Conservation (phyloP, 257 asterid genomes). For the Buddleja alternifolia region DNA sequence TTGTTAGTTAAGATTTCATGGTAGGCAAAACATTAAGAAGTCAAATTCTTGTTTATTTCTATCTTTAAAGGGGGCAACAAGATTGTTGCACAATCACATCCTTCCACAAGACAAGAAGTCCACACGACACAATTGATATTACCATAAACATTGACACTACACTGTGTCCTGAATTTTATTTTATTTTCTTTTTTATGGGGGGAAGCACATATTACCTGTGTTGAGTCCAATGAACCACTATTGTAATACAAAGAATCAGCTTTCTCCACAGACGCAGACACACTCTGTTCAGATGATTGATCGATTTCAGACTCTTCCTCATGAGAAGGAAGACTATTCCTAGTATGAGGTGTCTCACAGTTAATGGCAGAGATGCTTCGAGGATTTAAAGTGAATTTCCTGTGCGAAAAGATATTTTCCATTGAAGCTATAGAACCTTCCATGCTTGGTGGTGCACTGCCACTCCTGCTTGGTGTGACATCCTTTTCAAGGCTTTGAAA, state of each 20-base stretch:
- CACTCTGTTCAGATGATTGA: conserved; percentile 37
- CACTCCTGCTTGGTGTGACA: conserved; percentile 48
- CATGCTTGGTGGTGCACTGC: conserved; percentile 66
- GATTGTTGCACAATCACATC: neutral
- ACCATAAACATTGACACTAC: neutral
- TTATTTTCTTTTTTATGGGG: conserved; percentile 4
- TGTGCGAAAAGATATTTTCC: conserved; percentile 34
- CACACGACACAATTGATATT: neutral
- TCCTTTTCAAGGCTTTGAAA: conserved; percentile 40
- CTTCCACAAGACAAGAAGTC: neutral
- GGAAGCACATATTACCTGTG: conserved; percentile 32
- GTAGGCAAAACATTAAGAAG: no score
- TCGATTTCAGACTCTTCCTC: conserved; percentile 53
- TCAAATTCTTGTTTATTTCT: neutral
- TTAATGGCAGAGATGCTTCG: neutral
- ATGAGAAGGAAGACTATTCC: conserved; percentile 40
- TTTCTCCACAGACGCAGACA: conserved; percentile 28
- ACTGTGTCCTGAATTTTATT: neutral
- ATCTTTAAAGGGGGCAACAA: neutral
- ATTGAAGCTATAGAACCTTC: conserved; percentile 51
- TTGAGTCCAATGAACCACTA: conserved; percentile 24
- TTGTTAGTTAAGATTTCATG: no score
- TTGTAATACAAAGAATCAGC: conserved; percentile 27
- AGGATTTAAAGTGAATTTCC: conserved; percentile 26
- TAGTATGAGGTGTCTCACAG: conserved; percentile 1